Base-by-base conservation (phyloP, 2,329 filamentous ascomycete species). In the Endothia cerciana region DNA sequence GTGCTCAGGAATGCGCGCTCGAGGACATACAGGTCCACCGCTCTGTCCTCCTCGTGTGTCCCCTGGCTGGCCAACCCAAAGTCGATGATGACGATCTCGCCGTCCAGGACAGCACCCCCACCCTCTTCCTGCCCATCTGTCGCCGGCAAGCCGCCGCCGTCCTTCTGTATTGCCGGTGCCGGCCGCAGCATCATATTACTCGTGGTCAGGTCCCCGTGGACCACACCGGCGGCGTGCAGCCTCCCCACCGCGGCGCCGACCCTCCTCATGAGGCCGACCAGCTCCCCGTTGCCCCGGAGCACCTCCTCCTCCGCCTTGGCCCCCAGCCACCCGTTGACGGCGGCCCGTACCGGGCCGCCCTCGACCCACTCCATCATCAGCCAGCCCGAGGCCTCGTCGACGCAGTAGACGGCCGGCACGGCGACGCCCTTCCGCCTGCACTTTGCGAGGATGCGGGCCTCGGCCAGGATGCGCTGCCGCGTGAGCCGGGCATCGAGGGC, bases 131-230 rank as follows among this genome's bases (percentile, higher is more conserved):
- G 63, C 6, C 61, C 70, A 15, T 70, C 72, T 40, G 60, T 68
- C 28, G 57, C 65, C 56, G 69, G 69, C 15, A 5, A 4, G 66
- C 8, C 70, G 65, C 30, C 65, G 1, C 67, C 62, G 41, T 70
- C 49, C 13, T 66, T 65, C 6, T 66, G 7, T 53, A 66, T 53
- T n/a, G 71, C 69, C 49, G 69, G 61, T 25, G 73, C 74, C 17
- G 83, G 82, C 67, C 87, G 77, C 71, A 98, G 76, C 90, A 99
- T 97, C 80, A 99, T 85, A 79, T 99, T 99, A 79, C 94, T 97
- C 69, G 94, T 99, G 68, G 95, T 99, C 79, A 99, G 79, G 80
- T 99, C 95, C 49, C 95, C 95, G 80, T 99, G 95, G 66, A 97
- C 89, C 64, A 98, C 87, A 19, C 94, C 94, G n/a, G 88, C 84